Evolutionary conservation across 257 asterid species (phyloP), one percentile per base, ranked within the genome.

Genomic region (Rehmannia glutinosa): DNA sequence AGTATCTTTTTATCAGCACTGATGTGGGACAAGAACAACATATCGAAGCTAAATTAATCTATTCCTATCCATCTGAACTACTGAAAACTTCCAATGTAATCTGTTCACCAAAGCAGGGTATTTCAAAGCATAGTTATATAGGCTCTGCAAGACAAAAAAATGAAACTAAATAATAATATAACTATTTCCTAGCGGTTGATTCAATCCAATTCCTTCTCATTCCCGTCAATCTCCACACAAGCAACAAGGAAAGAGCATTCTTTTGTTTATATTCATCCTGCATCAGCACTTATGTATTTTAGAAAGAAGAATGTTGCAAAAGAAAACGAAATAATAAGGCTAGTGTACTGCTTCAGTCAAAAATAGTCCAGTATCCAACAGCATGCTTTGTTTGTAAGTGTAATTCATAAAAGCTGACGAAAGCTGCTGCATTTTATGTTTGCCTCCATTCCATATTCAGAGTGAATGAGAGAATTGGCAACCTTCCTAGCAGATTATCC

Each of bases 351-450:
- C 52, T 53, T 54, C 27, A 38, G 42, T n/a, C 53, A 46, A 24
- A 19, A 38, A 49, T 7, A 8, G 21, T 38, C 62, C 35, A 56
- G 53, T 17, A 65, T 27, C 24, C 33, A 15, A 33, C 12, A 17
- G 56, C 68, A 57, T 56, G 77, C 59, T 64, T 51, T 19, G 61
- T 66, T 41, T 23, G 41, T 24, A 46, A 58, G 66, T 42, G 27
- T 10, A 30, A 42, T 35, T 47, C 43, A 46, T 11, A 46, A 5
- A 61, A 59, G 43, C 45, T 41, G 20, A 23, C 10, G 23, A 51
- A 61, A 10, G 20, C n/a, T n/a, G 41, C 13, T 15, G 56, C 33
- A 54, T n/a, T n/a, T 21, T 16, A 69, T 20, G 23, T 21, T 9
- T 1, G 39, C 65, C 19, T 33, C 15, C 62, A 36, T 52, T 9